Conservation (phyloP, 2,329 filamentous ascomycete genomes). For the Clarireedia hainanense region DNA sequence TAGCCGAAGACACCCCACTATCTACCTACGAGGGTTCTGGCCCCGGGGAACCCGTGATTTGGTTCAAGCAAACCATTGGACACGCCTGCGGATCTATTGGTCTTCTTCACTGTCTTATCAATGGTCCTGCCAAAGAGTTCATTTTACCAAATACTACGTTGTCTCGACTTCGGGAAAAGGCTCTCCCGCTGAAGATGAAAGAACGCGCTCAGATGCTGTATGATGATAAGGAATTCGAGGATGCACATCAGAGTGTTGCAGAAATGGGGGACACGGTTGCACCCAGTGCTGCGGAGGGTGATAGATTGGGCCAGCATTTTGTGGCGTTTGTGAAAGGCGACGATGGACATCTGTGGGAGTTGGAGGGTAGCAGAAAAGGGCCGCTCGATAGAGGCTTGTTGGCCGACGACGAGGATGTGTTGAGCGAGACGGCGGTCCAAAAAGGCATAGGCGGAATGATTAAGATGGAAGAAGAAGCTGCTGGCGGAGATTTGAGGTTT, state of each 20-base stretch:
- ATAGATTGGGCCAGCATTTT: slow-evolving; percentile 86
- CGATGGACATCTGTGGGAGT: slow-evolving; percentile 62
- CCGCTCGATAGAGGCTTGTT: slow-evolving; percentile 52
- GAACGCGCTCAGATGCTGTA: slow-evolving; percentile 70
- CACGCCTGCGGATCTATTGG: slow-evolving; percentile 93
- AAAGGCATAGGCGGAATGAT: slow-evolving; percentile 45
- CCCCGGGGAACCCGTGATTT: slow-evolving; percentile 66
- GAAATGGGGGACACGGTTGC: slow-evolving; percentile 67
- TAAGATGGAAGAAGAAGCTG: slow-evolving; percentile 16
- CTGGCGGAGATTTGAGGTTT: slow-evolving; percentile 25
- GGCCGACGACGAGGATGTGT: slow-evolving; percentile 55
- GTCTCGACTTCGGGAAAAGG: slow-evolving; percentile 39
- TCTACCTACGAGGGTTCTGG: slow-evolving; percentile 63
- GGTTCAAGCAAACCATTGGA: slow-evolving; percentile 92
- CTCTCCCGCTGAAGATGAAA: slow-evolving; percentile 59
- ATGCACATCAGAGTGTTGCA: slow-evolving; percentile 72
- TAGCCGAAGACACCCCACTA: slow-evolving; percentile 60
- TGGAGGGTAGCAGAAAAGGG: slow-evolving; percentile 62
- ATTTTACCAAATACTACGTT: slow-evolving; percentile 52
- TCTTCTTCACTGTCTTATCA: slow-evolving; percentile 72
- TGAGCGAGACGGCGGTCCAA: slow-evolving; percentile 67
- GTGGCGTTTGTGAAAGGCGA: slow-evolving; percentile 82
- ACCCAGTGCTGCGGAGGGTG: slow-evolving; percentile 57
- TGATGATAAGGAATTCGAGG: slow-evolving; percentile 64
- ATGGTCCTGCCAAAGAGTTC: slow-evolving; percentile 64